A percentile compares a stretch with the other conserved stretches of the same genome.
Evolutionary conservation across 805 yeast genomes (phyloP).

Genomic region (Starmera dryadoides): DNA sequence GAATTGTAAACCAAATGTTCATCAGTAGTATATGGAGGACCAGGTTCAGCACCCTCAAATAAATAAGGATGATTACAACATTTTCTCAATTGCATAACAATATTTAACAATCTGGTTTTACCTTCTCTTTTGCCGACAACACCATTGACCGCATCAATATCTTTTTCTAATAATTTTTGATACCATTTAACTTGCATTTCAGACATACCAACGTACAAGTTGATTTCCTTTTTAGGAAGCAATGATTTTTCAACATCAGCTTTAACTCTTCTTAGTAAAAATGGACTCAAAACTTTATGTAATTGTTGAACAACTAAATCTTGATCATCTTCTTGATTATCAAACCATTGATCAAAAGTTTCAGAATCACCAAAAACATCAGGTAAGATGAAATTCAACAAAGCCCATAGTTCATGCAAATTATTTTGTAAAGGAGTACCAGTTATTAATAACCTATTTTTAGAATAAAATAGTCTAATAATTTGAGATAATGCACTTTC

Average conservation of each 20-base stretch:
- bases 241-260: slow-evolving; percentile 89
- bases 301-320: slow-evolving; percentile 82
- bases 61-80: slow-evolving; percentile 97
- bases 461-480: slow-evolving; percentile 80
- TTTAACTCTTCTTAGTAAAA: slow-evolving; percentile 81
- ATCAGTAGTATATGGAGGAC: slow-evolving; percentile 94
- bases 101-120: slow-evolving; percentile 82
- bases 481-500: slow-evolving; percentile 89
- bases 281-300: slow-evolving; percentile 84
- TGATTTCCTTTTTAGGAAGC: slow-evolving; percentile 84
- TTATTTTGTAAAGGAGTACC: slow-evolving; percentile 97
- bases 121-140: slow-evolving; percentile 92
- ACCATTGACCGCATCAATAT: slow-evolving; percentile 94
- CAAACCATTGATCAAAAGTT: slow-evolving; percentile 91
- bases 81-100: slow-evolving; percentile 93
- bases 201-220: slow-evolving; percentile 89
- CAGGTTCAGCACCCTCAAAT: slow-evolving; percentile 99
- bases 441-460: slow-evolving; percentile 78
- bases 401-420: slow-evolving; percentile 93
- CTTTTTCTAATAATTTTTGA: slow-evolving; percentile 79
- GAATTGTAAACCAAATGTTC: slow-evolving; percentile 88
- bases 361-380: slow-evolving; percentile 92
- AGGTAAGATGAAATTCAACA: slow-evolving; percentile 82
- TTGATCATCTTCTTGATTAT: slow-evolving; percentile 49
- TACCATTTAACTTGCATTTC: slow-evolving; percentile 95